Base-by-base conservation (phyloP, 2,329 filamentous ascomycete species). In the Purpureocillium takamizusanense region DNA sequence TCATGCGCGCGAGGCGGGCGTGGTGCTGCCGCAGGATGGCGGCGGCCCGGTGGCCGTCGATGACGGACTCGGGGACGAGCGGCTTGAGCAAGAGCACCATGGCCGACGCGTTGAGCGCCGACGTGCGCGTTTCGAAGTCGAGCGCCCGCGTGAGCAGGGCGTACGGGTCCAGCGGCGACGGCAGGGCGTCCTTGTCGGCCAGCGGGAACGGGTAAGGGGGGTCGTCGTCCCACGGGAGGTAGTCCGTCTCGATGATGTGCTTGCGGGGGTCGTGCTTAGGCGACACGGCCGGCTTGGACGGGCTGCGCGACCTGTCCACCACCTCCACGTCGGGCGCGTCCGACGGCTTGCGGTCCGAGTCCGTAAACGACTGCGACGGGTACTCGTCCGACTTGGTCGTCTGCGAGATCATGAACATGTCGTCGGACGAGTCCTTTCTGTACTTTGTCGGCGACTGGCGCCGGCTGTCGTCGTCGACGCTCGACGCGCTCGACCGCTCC, bases 21-120 rank as follows among this genome's bases (percentile, higher is more conserved):
- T 82, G 76, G 37, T 81, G 74, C 42, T 80, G 74, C 8, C 70
- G 65, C 2, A 82, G 55, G 18, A 81, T 69, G 11, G 72, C 72
- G 4, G 62, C 59, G 2, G 76, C 75, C 45, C 76, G 75, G 42
- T 73, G 59, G 10, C 60, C 49, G 47, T 80, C 74, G 28, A 82
- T 73, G 14, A 77, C 60, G 8, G 62, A 60, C 1, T 68, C 60
- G 0, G 76, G 72, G 1, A 81, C 60, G 1, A 81, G 65, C 0
- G 76, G 76, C 30, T 68, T 67, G 1, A 82, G 61, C 0, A 81
- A 65, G 3, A 82, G 65, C 5, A 81, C 54, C 47, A 82, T 80
- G 21, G 74, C 72, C 0, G 77, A 71, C 1, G 77, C 75, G 43
- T 76, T 74, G 17, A 81, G 61, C 2, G 74, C 68, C 0, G 74